These are phyloP conservation scores for Aspergillus aculeatinus DNA, from an alignment of 2,329 filamentous ascomycete species.

Conservation along the genomic window DNA sequence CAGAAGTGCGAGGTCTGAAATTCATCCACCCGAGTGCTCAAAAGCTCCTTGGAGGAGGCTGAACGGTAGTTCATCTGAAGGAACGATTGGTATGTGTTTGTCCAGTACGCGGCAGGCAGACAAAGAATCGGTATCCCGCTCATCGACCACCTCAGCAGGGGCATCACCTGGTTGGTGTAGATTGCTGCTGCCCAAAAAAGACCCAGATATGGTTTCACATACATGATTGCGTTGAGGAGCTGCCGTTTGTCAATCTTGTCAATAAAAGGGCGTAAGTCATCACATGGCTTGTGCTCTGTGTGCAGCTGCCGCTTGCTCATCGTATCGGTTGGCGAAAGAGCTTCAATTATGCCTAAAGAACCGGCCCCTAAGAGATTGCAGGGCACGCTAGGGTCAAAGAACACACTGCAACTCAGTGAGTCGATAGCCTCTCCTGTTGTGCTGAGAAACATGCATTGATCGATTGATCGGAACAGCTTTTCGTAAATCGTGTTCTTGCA, in stretches of 20 bases:
- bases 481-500: neutral
- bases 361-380: conserved; percentile 23
- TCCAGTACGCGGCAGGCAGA: neutral
- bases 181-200: conserved; percentile 5
- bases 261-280: too few relatives aligned
- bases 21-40: neutral
- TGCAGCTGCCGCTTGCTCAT: neutral
- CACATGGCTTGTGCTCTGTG: too few relatives aligned
- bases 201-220: neutral
- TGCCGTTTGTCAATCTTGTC: neutral
- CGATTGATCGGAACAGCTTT: neutral
- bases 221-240: conserved; percentile 1
- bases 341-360: conserved; percentile 19
- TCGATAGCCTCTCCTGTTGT: conserved; percentile 22
- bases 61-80: neutral
- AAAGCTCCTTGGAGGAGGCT: neutral
- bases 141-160: neutral
- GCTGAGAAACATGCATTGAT: conserved; percentile 16
- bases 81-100: neutral
- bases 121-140: neutral
- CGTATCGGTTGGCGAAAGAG: neutral
- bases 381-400: conserved; percentile 24
- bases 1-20: neutral
- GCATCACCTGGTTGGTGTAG: neutral
- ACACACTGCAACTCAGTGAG: conserved; percentile 24